Evolutionary conservation across 805 yeast species (phyloP).

Genomic region (Starmerella bacillaris): DNA sequence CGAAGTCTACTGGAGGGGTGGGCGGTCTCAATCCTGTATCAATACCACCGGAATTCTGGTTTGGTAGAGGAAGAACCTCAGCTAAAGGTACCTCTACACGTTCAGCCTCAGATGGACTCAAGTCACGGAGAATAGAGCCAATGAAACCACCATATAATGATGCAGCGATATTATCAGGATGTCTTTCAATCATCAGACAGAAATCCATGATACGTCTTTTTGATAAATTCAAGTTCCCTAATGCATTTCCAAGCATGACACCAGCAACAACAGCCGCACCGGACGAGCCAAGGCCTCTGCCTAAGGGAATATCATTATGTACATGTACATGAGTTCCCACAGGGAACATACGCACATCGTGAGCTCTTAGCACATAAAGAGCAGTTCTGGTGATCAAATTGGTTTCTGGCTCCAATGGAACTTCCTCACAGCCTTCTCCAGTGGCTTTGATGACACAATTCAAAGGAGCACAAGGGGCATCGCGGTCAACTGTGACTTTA

Average conservation of each 20-base stretch:
- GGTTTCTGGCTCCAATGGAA: slow-evolving; percentile 58
- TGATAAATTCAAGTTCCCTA: slow-evolving; percentile 53
- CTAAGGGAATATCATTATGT: slow-evolving; percentile 81
- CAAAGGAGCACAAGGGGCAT: slow-evolving; percentile 28
- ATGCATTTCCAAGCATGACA: slow-evolving; percentile 69
- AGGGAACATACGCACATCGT: slow-evolving; percentile 61
- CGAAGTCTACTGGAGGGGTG: slow-evolving; percentile 69
- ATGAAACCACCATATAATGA: slow-evolving; percentile 99
- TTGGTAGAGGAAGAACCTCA: slow-evolving; percentile 63
- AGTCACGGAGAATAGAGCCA: slow-evolving; percentile 77
- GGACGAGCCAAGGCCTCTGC: slow-evolving; percentile 92
- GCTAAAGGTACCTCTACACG: slow-evolving; percentile 71
- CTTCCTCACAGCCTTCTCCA: slow-evolving; percentile 61
- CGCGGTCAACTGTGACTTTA: slow-evolving; percentile 44
- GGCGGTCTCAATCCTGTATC: slow-evolving; percentile 56
- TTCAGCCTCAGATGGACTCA: slow-evolving; percentile 50
- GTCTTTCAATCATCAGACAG: slow-evolving; percentile 93
- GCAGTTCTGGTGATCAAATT: slow-evolving; percentile 89
- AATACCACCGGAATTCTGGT: slow-evolving; percentile 34
- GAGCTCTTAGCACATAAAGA: slow-evolving; percentile 72
- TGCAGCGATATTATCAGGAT: slow-evolving; percentile 95
- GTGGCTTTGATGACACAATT: slow-evolving; percentile 55
- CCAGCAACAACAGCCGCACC: slow-evolving; percentile 99
- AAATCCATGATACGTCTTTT: slow-evolving; percentile 80
- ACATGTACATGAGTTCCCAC: slow-evolving; percentile 66